Evolutionary conservation across 805 yeast genomes (phyloP).

Genomic region (Ogataea salicorniae): DNA sequence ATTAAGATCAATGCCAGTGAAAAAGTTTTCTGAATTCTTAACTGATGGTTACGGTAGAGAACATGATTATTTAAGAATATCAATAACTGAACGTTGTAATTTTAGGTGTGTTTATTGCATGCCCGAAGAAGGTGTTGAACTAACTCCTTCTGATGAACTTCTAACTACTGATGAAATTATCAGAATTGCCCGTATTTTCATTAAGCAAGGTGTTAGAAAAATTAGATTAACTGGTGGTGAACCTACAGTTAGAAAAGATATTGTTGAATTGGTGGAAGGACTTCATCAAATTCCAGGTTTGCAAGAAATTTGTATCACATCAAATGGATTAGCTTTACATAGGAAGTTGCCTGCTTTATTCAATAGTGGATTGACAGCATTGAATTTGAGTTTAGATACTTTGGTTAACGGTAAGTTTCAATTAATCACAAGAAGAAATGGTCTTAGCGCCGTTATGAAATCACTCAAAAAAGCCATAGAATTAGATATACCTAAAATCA

Average conservation of each 20-base stretch:
- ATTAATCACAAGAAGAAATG: constrained; percentile 46
- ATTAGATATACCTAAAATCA: constrained; percentile 40
- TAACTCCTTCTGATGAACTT: constrained; percentile 37
- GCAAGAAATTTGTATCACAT: constrained; percentile 45
- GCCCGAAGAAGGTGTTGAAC: constrained; percentile 53
- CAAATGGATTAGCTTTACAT: constrained; percentile 47
- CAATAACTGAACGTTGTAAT: constrained; percentile 48
- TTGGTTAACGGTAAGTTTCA: constrained; percentile 46
- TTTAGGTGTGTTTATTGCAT: constrained; percentile 45
- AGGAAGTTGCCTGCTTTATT: constrained; percentile 41
- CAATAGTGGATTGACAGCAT: constrained; percentile 39
- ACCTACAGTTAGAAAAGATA: constrained; percentile 49
- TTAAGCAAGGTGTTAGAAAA: constrained; percentile 44
- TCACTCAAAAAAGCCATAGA: constrained; percentile 40
- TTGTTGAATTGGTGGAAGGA: constrained; percentile 37
- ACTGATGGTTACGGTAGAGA: constrained; percentile 40
- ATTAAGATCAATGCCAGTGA: constrained; percentile 13
- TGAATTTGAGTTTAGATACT: constrained; percentile 47
- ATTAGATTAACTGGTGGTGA: constrained; percentile 54
- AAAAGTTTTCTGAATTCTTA: constrained; percentile 36
- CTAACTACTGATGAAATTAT: constrained; percentile 41
- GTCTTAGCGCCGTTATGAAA: constrained; percentile 40
- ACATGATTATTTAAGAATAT: constrained; percentile 47
- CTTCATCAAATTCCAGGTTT: constrained; percentile 38
- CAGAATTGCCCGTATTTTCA: constrained; percentile 39